Percentiles rank a stretch among this genome's conserved stretches.
Evolutionary conservation across 2,329 filamentous ascomycete species (phyloP).

Genomic region (Colletotrichum sansevieriae): DNA sequence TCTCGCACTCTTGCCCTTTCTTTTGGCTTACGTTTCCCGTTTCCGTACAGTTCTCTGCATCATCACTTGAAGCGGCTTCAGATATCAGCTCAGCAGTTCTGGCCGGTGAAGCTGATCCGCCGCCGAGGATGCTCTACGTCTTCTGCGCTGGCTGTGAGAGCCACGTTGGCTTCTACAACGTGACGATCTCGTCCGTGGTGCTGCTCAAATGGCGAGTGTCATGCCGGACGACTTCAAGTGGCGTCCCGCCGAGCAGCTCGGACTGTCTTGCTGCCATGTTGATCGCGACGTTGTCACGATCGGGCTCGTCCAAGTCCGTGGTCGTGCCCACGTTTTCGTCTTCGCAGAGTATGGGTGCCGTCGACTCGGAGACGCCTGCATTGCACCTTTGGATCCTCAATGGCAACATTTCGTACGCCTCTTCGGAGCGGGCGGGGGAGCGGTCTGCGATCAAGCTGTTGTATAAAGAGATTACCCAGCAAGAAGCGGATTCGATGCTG

Average conservation of each 20-base stretch:
- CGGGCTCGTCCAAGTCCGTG: constrained; percentile 69
- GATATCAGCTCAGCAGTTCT: constrained; percentile 48
- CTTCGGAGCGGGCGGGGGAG: constrained; percentile 49
- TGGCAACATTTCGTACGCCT: constrained; percentile 65
- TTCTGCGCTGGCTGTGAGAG: constrained; percentile 60
- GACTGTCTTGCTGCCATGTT: constrained; percentile 68
- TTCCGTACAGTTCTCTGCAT: constrained; percentile 54
- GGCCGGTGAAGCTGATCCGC: constrained; percentile 32
- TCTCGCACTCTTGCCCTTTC: constrained; percentile 34
- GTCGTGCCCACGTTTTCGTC: constrained; percentile 55
- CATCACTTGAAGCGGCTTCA: constrained; percentile 48
- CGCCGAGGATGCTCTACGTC: constrained; percentile 53
- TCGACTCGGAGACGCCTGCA: background rate
- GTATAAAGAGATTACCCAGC: constrained; percentile 58
- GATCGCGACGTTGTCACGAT: constrained; percentile 66
- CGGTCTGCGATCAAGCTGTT: constrained; percentile 66
- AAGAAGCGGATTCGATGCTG: constrained; percentile 62
- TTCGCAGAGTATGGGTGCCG: background rate
- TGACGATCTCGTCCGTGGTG: constrained; percentile 59
- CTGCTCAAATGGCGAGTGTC: constrained; percentile 70
- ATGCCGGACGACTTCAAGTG: constrained; percentile 51
- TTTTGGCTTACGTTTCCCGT: constrained; percentile 14
- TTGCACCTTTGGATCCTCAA: constrained; percentile 70
- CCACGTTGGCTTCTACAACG: constrained; percentile 63
- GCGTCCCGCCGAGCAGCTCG: constrained; percentile 54